A percentile compares a stretch with the other conserved stretches of the same genome.
Conservation (phyloP, 2,329 filamentous ascomycete genomes). For the Botrytis deweyae region DNA sequence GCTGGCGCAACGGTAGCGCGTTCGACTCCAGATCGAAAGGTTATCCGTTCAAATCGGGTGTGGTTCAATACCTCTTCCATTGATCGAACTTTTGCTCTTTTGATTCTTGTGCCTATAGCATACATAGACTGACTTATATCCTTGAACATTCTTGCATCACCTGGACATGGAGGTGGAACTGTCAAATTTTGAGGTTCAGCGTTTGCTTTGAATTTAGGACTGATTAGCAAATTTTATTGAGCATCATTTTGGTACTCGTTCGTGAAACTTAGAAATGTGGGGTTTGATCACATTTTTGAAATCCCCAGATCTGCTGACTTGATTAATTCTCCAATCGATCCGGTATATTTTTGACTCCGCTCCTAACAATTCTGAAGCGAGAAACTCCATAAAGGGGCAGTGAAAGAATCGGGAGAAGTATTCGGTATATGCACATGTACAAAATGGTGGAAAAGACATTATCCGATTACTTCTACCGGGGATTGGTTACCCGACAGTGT, state of each 20-base stretch:
- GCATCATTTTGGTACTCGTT: not conserved
- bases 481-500: not conserved
- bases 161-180: too few species aligned
- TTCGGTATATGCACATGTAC: not conserved
- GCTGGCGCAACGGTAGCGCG: slow-evolving; percentile 34
- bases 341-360: not conserved
- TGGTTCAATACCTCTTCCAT: slow-evolving; percentile 32
- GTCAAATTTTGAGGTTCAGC: not conserved
- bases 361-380: not conserved
- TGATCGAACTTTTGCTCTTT: not conserved
- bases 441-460: slow-evolving; percentile 20
- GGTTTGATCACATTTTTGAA: not conserved
- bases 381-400: slow-evolving; percentile 3
- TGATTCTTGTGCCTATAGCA: too few species aligned
- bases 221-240: not conserved
- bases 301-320: not conserved
- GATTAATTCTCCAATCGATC: not conserved
- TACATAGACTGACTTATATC: not conserved
- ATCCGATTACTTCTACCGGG: slow-evolving; percentile 15
- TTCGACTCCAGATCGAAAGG: slow-evolving; percentile 39
- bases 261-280: not conserved
- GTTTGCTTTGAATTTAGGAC: not conserved
- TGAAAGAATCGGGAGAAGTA: not conserved
- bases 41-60: slow-evolving; percentile 39
- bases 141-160: not conserved